Conservation (phyloP, 441 rosid species). For the Adansonia gregorii region DNA sequence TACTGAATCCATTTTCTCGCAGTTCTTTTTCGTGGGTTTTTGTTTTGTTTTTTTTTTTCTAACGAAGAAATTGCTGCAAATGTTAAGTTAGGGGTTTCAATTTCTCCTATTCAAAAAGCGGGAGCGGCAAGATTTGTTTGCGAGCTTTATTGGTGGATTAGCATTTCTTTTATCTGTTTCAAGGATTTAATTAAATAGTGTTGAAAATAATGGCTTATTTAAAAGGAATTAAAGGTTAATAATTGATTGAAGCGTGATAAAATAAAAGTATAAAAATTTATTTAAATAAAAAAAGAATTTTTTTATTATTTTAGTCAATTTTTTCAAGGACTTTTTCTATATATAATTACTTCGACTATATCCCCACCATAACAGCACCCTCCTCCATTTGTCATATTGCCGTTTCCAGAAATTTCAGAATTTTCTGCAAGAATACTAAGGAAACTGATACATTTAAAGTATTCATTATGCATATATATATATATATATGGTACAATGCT, state of each 20-base stretch:
- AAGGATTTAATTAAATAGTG: not conserved
- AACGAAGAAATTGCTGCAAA: not conserved
- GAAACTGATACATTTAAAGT: not conserved
- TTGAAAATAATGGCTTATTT: too few relatives aligned
- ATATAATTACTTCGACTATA: too few relatives aligned
- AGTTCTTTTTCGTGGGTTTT: not conserved
- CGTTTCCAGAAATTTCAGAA: not conserved
- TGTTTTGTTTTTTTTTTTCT: not conserved
- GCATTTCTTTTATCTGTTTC: not conserved
- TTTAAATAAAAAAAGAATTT: not conserved
- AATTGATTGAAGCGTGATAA: too few relatives aligned
- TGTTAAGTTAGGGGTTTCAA: not conserved
- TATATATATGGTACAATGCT: not conserved
- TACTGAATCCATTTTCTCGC: constrained; percentile 52
- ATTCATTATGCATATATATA: not conserved
- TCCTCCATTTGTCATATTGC: not conserved
- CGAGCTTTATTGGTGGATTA: not conserved
- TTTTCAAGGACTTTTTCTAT: not conserved
- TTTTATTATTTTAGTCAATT: not conserved
- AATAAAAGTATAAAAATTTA: too few relatives aligned
- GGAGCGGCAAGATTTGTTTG: constrained; percentile 22
- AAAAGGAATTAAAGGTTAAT: too few relatives aligned
- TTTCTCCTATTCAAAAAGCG: not conserved
- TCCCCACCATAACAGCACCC: too few relatives aligned
- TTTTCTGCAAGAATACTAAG: not conserved